Base-by-base conservation (phyloP, 345 rosid genomes). In the Bruguiera gymnorhiza region DNA sequence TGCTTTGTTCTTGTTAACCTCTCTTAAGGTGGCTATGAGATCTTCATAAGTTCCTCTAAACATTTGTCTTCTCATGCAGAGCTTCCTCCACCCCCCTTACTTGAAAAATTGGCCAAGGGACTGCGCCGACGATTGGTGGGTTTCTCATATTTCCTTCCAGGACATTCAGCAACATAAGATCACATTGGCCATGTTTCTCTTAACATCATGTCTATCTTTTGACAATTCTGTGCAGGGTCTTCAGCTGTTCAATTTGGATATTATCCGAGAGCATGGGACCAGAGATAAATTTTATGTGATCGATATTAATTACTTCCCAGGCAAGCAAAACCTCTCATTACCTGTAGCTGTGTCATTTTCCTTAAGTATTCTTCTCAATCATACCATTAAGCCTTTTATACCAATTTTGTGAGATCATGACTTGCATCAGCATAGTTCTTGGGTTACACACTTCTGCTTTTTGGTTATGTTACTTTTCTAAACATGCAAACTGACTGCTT, bases 221-320 rank as follows among this genome's bases (percentile, higher is more conserved):
- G 26, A 53, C n/a, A 53, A 23, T 73, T 60, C 13, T 56, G 31
- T 76, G 50, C 71, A 89, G 93, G 91, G 93, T 54, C 87, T 91
- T 55, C 77, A 85, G 74, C 77, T 91, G 43, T 91, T 91, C 83
- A 89, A 91, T 79, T 78, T 89, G 65, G 97, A 89, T 70, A 86
- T 91, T 16, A 87, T 91, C 56, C 76, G 91, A 70, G 97, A 91
- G 71, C 91, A 86, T 60, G 93, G 90, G 65, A 85, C 80, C 19
- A 76, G 84, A 71, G 88, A 91, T 74, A 89, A 55, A 65, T 91
- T 81, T 68, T 91, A 85, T 74, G 90, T 89, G 61, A 87, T 91
- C n/a, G 91, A 87, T 83, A 87, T 89, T 36, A 91, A 91, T 72
- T 91, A 91, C 83, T 89, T 91, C 67, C 95, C 93, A 57, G 95